Conservation (phyloP, 176 grass and related monocot species). For the Aegilops longissima region DNA sequence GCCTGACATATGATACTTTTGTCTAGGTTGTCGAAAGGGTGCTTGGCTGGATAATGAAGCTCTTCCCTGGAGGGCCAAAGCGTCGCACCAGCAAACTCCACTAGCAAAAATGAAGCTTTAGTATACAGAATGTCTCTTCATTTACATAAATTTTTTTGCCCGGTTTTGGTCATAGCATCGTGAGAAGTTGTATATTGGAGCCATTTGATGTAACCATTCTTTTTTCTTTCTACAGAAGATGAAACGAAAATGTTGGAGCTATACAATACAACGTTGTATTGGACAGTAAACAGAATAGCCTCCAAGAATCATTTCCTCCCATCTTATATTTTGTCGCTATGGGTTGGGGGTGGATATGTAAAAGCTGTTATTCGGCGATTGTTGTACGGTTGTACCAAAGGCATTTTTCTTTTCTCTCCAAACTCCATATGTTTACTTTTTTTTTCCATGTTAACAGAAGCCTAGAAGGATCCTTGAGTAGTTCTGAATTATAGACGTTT, state of each 20-base stretch:
- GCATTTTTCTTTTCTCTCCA: neutral
- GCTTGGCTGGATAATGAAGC: constrained; percentile 98
- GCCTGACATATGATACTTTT: constrained; percentile 13
- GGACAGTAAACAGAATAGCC: constrained; percentile 39
- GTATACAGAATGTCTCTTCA: constrained; percentile 42
- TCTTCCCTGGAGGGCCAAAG: constrained; percentile 93
- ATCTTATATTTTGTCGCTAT: constrained; percentile 3
- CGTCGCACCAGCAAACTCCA: constrained; percentile 96
- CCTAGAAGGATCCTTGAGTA: too few relatives aligned
- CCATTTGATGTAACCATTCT: constrained; percentile 57
- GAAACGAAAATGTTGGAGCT: constrained; percentile 29
- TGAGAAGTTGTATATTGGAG: constrained; percentile 62
- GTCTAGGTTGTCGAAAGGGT: constrained; percentile 89
- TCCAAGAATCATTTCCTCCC: neutral
- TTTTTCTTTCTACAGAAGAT: constrained; percentile 49
- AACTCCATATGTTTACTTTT: neutral
- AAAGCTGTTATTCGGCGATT: neutral
- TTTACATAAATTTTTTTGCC: constrained; percentile 35
- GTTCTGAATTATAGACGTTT: too few relatives aligned
- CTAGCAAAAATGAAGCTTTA: constrained; percentile 48
- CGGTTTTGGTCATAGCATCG: constrained; percentile 43
- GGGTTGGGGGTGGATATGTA: constrained; percentile 24
- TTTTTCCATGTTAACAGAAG: too few relatives aligned
- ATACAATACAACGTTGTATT: constrained; percentile 28
- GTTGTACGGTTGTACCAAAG: neutral